These are phyloP conservation scores for Closterium sp. DNA, from an alignment of 139 green algal species.

Conservation along the genomic window DNA sequence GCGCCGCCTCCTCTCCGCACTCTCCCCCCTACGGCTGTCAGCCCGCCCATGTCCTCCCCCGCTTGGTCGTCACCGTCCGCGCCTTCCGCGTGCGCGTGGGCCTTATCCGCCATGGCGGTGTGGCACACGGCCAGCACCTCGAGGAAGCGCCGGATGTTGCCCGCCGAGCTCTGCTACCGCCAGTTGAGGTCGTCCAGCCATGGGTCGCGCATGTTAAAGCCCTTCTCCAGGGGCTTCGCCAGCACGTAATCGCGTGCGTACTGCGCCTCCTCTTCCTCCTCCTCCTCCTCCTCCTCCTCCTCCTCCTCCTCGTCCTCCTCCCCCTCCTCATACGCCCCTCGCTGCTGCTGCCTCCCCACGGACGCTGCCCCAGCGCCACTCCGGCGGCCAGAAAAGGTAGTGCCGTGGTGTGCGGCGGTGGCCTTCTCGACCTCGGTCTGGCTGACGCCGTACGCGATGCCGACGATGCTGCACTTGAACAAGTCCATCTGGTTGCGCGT, in stretches of 20 bases:
- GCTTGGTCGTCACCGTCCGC: background rate
- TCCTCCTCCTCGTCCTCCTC: slow-evolving; percentile 25
- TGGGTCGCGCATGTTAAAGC: slow-evolving; percentile 29
- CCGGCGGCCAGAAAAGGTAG: background rate
- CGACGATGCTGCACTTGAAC: slow-evolving; percentile 82
- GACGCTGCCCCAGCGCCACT: background rate
- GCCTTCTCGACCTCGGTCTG: slow-evolving; percentile 78
- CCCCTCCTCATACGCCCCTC: background rate
- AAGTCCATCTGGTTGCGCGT: slow-evolving; percentile 79
- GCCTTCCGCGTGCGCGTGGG: slow-evolving; percentile 43
- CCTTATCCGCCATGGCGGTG: slow-evolving; percentile 19
- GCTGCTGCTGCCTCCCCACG: background rate
- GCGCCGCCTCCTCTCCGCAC: background rate
- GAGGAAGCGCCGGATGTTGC: slow-evolving; percentile 20
- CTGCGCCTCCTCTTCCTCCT: background rate
- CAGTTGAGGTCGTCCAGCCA: slow-evolving; percentile 13
- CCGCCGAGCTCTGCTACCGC: slow-evolving; percentile 8
- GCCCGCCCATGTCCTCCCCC: too few species aligned
- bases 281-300: background rate
- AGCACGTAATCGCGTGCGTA: background rate
- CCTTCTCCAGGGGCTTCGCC: slow-evolving; percentile 24
- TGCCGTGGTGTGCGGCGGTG: background rate
- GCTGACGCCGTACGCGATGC: slow-evolving; percentile 78
- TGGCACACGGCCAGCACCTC: slow-evolving; percentile 39
- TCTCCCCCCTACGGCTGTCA: too few species aligned